Evolutionary conservation across 23 red algal genomes (phyloP), one percentile per base, ranked within the genome.

Genomic region (Gracilaria caudata): DNA sequence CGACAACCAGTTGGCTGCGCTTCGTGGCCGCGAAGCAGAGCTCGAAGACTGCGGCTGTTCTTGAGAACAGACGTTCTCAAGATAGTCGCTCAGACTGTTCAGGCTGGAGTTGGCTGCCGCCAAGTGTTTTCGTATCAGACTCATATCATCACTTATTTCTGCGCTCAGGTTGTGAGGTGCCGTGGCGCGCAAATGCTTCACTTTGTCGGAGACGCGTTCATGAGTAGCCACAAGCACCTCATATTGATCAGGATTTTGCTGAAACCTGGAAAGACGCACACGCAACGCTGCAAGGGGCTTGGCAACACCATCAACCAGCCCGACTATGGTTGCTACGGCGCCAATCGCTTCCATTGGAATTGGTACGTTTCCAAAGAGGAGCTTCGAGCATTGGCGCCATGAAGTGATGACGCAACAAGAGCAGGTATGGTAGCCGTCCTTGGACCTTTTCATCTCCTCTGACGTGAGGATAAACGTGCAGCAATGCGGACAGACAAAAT

Each of bases 341-440:
- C 57, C 57, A 61, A 61, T 25, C n/a, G 57, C n/a, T 61, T 61
- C 57, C 57, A 61, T 61, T n/a, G n/a, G n/a, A n/a, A n/a, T n/a
- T n/a, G n/a, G n/a, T n/a, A n/a, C n/a, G n/a, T n/a, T n/a, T n/a
- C n/a, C n/a, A n/a, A n/a, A n/a, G n/a, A n/a, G n/a, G n/a, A n/a
- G n/a, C n/a, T n/a, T n/a, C n/a, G n/a, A n/a, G n/a, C n/a, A n/a
- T n/a, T n/a, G n/a, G n/a, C n/a, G n/a, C n/a, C n/a, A n/a, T n/a
- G n/a, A n/a, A n/a, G n/a, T n/a, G n/a, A n/a, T n/a, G n/a, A n/a
- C n/a, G n/a, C n/a, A n/a, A n/a, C n/a, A n/a, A n/a, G n/a, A n/a
- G n/a, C n/a, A n/a, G n/a, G n/a, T n/a, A n/a, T n/a, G n/a, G n/a
- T n/a, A n/a, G n/a, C n/a, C n/a, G n/a, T n/a, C n/a, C n/a, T n/a